Conservation (phyloP, 2,329 filamentous ascomycete genomes). For the Apiospora malaysiana region DNA sequence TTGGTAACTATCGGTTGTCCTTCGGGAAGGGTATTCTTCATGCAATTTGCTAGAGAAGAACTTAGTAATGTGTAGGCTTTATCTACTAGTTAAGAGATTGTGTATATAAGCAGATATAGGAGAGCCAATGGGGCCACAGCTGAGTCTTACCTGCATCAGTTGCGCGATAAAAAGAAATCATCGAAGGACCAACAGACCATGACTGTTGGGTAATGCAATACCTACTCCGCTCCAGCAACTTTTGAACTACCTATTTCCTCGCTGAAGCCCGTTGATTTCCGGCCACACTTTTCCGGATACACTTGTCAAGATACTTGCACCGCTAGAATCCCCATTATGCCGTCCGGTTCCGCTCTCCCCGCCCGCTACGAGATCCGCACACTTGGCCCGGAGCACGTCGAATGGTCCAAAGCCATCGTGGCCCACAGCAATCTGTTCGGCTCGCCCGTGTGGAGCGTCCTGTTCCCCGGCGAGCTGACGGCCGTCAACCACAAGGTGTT, state of each 20-base stretch:
- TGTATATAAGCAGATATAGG: too few relatives aligned
- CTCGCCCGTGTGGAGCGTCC: constrained; percentile 31
- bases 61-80: too few relatives aligned
- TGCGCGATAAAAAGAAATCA: too few relatives aligned
- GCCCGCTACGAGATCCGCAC: constrained; percentile 35
- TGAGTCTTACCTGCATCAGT: background rate
- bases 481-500: constrained; percentile 28
- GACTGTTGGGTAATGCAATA: too few relatives aligned
- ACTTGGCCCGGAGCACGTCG: constrained; percentile 32
- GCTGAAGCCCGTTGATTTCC: too few relatives aligned
- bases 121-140: background rate
- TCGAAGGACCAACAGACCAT: too few relatives aligned
- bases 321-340: constrained; percentile 3
- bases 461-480: constrained; percentile 29
- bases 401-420: constrained; percentile 35
- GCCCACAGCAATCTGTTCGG: constrained; percentile 35
- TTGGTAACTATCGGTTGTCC: background rate
- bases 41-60: background rate
- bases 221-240: too few relatives aligned
- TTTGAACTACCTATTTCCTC: too few relatives aligned
- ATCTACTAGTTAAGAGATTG: too few relatives aligned
- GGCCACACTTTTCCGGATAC: too few relatives aligned
- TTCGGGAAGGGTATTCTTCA: background rate
- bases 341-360: constrained; percentile 21
- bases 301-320: too few relatives aligned